Conservation (phyloP, 2,329 filamentous ascomycete species). For the Exophiala calicioides region DNA sequence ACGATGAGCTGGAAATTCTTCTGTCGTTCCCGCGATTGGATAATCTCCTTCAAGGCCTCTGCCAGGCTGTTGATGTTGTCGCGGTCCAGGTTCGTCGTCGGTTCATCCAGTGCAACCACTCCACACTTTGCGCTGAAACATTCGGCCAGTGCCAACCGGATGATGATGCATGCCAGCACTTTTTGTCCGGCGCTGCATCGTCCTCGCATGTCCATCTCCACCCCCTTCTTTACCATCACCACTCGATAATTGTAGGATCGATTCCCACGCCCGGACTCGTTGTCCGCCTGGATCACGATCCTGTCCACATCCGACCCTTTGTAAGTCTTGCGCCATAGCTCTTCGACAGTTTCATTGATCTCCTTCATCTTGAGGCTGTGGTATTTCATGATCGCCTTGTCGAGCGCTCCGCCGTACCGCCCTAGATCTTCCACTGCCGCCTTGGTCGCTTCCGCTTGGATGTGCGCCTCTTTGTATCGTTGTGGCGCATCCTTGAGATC, state of each 20-base stretch:
- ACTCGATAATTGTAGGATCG: conserved; percentile 96
- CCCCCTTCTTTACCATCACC: conserved; percentile 95
- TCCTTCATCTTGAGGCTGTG: conserved; percentile 97
- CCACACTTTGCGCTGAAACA: conserved; percentile 96
- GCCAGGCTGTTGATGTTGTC: conserved; percentile 94
- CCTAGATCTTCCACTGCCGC: conserved; percentile 88
- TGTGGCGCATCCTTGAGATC: conserved; percentile 81
- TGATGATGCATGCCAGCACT: conserved; percentile 94
- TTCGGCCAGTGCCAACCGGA: conserved; percentile 91
- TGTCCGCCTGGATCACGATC: conserved; percentile 90
- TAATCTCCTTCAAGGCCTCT: conserved; percentile 81
- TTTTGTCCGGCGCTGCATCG: conserved; percentile 96
- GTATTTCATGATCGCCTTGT: conserved; percentile 97
- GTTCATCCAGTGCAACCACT: conserved; percentile 93
- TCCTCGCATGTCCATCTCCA: conserved; percentile 99
- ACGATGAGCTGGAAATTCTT: conserved; percentile 97
- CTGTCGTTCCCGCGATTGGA: conserved; percentile 78
- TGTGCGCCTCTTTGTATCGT: conserved; percentile 83
- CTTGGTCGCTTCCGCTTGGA: conserved; percentile 87
- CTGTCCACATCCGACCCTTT: conserved; percentile 96
- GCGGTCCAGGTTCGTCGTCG: conserved; percentile 91
- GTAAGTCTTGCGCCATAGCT: conserved; percentile 97
- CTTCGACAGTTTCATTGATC: conserved; percentile 90
- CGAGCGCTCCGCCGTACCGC: conserved; percentile 78
- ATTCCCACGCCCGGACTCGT: conserved; percentile 65